Conservation (phyloP, 495 filamentous ascomycete genomes). For the Daldinia bambusicola region DNA sequence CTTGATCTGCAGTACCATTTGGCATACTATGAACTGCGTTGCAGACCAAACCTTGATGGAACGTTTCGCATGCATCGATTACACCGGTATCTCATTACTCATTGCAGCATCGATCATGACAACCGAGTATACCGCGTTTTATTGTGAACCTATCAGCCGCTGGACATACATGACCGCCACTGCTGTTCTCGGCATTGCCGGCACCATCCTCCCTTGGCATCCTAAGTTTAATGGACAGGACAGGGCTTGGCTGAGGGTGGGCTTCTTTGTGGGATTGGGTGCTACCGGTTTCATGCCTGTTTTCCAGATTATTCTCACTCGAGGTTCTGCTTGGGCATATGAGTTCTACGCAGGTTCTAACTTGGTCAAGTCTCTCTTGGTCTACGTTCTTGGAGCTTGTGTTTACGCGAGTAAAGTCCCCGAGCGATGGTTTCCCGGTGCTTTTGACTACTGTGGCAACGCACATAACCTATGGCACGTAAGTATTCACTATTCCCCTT, state of each 20-base stretch:
- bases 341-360: conserved; percentile 85
- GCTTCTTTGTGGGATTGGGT: conserved; percentile 88
- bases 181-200: conserved; percentile 81
- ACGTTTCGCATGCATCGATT: conserved; percentile 97
- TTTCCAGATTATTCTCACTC: conserved; percentile 79
- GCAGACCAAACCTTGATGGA: conserved; percentile 90
- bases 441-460: conserved; percentile 93
- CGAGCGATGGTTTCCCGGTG: conserved; percentile 90
- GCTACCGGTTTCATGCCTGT: conserved; percentile 93
- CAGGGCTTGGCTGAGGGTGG: conserved; percentile 90
- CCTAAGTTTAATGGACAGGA: conserved; percentile 92
- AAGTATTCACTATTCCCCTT: conserved; percentile 26
- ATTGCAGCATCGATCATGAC: conserved; percentile 98
- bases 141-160: conserved; percentile 90
- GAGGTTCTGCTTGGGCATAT: conserved; percentile 76
- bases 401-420: conserved; percentile 96
- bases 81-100: conserved; percentile 95
- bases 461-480: conserved; percentile 98
- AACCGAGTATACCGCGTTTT: conserved; percentile 98
- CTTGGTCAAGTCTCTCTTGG: conserved; percentile 81
- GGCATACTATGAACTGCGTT: conserved; percentile 98
- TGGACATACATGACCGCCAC: conserved; percentile 89
- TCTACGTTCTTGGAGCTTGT: conserved; percentile 85
- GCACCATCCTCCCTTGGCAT: conserved; percentile 95
- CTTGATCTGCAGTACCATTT: conserved; percentile 91